These are phyloP conservation scores for Recurvomyces mirabilis DNA, from an alignment of 495 filamentous ascomycete species.

Conservation along the genomic window DNA sequence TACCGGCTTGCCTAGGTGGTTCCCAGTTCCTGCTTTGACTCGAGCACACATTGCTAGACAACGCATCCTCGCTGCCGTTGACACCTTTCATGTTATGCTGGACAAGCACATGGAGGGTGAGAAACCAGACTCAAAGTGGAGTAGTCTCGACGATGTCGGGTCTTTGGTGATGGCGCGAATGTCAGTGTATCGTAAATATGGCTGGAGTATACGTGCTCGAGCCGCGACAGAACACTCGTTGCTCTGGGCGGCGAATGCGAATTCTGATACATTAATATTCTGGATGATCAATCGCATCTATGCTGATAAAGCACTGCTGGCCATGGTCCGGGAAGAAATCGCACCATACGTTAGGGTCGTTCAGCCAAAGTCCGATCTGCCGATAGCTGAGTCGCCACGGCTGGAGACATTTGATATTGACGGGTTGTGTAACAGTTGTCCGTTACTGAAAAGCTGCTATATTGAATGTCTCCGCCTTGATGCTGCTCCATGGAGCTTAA, in stretches of 20 bases:
- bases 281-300: constrained; percentile 47
- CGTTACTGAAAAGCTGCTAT: constrained; percentile 42
- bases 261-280: constrained; percentile 42
- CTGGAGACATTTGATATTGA: constrained; percentile 37
- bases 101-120: constrained; percentile 23
- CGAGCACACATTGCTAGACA: constrained; percentile 42
- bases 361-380: constrained; percentile 39
- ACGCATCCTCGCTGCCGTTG: constrained; percentile 38
- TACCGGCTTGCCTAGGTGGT: constrained; percentile 41
- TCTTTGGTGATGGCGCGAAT: constrained; percentile 16
- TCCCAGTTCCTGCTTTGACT: constrained; percentile 40
- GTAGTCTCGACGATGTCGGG: constrained; percentile 19
- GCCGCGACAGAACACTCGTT: constrained; percentile 27
- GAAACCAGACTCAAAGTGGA: constrained; percentile 16
- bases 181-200: constrained; percentile 16
- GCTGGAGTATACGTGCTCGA: constrained; percentile 15
- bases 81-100: constrained; percentile 41
- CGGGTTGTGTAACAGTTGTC: constrained; percentile 37
- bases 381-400: constrained; percentile 43
- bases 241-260: constrained; percentile 44
- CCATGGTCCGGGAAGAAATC: constrained; percentile 44
- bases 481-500: constrained; percentile 37
- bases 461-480: constrained; percentile 46
- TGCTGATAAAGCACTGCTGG: constrained; percentile 32
- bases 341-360: constrained; percentile 35